Base-by-base conservation (phyloP, 164 flowering plant species). In the Chimonanthus salicifolius region DNA sequence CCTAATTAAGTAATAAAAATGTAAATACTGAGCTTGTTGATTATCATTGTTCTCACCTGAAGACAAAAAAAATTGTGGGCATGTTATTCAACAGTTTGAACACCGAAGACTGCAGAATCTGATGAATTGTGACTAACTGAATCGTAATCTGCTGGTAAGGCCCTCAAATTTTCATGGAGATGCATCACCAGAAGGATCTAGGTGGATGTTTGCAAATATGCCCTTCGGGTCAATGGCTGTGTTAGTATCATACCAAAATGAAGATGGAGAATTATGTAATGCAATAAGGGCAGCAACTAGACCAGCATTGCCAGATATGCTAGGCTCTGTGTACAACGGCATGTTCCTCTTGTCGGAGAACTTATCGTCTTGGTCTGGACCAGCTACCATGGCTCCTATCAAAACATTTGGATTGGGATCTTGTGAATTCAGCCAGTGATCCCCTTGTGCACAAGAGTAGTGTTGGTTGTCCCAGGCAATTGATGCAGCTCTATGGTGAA, bases 271-370 rank as follows among this genome's bases (percentile, higher is more conserved):
- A 68, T 82, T 82, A 75, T 84, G 88, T 62, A 82, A 86, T 4
- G 92, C 88, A 21, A 89, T 77, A 15, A 90, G 85, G 6, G 91
- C 90, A n/a, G 97, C 97, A 62, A 88, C 88, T 62, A 92, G 74
- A 74, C 88, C 94, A 66, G 94, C 93, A 83, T 86, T 90, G 72
- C 90, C 80, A 3, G 90, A 81, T 51, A 89, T 81, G 78, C 78
- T 88, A 0, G 92, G 90, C 73, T 90, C 90, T 2, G 91, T 89
- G 76, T 75, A 86, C 79, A 69, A n/a, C 13, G 77, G 78, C 20
- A 80, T 76, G 15, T 68, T 71, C 73, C 92, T 82, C 60, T 75
- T 72, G 64, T 92, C 93, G 0, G 66, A 48, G 78, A 88, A 90
- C 6, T 76, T 70, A 72, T 88, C 97, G 69, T 72, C 45, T 15